These are phyloP conservation scores for Erythrobasidium hasegawianum DNA, from an alignment of 1,284 basidiomycete genomes.

Conservation along the genomic window DNA sequence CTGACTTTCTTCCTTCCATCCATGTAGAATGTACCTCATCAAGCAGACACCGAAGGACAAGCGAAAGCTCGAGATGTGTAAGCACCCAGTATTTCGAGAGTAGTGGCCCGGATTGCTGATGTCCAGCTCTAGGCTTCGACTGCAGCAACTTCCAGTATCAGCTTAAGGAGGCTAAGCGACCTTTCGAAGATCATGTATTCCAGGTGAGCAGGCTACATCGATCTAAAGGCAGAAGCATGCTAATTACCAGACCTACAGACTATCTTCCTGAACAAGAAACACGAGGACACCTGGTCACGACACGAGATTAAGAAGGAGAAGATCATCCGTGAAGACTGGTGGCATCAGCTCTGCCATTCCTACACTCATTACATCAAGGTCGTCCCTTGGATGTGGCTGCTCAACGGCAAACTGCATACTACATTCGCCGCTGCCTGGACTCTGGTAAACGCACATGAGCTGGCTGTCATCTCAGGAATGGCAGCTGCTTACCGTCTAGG, in stretches of 20 bases:
- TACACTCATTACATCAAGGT: constrained; percentile 53
- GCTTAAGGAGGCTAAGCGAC: constrained; percentile 35
- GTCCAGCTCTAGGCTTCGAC: too few species aligned
- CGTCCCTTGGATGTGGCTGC: constrained; percentile 61
- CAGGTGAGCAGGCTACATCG: too few species aligned
- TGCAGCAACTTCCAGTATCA: constrained; percentile 34
- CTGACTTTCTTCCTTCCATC: background rate
- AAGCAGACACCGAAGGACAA: constrained; percentile 58
- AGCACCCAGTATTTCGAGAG: too few species aligned
- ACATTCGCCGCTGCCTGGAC: constrained; percentile 53
- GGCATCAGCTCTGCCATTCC: constrained; percentile 45
- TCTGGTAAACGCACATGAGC: constrained; percentile 55
- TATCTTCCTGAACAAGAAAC: constrained; percentile 60
- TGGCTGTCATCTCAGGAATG: constrained; percentile 60
- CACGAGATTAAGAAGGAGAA: constrained; percentile 56
- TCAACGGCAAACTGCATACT: constrained; percentile 56
- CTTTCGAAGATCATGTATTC: constrained; percentile 57
- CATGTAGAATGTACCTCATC: constrained; percentile 55
- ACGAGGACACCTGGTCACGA: constrained; percentile 56
- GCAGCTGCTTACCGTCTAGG: constrained; percentile 60
- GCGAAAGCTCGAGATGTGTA: constrained; percentile 61
- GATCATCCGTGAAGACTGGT: constrained; percentile 54
- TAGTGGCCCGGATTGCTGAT: too few species aligned
- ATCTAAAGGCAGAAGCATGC: too few species aligned
- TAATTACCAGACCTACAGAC: constrained; percentile 49